Conservation (phyloP, 352 stramenopile genomes). For the Phytophthora colocasiae region DNA sequence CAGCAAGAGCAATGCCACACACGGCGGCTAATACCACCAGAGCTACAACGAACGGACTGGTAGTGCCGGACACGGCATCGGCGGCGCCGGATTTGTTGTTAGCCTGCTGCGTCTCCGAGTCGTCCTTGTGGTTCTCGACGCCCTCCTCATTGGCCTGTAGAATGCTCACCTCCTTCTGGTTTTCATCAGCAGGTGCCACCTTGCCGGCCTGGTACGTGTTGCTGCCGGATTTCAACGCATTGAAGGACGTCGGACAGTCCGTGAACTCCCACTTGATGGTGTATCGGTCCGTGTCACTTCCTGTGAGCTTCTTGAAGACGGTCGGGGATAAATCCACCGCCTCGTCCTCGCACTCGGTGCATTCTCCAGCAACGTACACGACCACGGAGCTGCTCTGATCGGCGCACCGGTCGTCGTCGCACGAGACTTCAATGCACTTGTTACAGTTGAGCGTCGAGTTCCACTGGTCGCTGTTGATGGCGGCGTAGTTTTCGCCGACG, state of each 20-base stretch:
- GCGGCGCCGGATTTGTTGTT: slow-evolving; percentile 22
- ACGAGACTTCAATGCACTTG: slow-evolving; percentile 63
- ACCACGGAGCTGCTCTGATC: slow-evolving; percentile 45
- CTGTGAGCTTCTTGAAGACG: slow-evolving; percentile 53
- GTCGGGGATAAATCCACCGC: slow-evolving; percentile 52
- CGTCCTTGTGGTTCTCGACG: slow-evolving; percentile 30
- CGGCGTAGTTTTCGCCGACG: slow-evolving; percentile 56
- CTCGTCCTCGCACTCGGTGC: slow-evolving; percentile 60
- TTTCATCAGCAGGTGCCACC: slow-evolving; percentile 16
- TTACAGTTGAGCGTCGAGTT: slow-evolving; percentile 56
- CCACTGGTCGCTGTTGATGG: slow-evolving; percentile 65
- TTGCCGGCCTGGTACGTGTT: slow-evolving; percentile 34
- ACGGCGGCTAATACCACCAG: slow-evolving; percentile 27
- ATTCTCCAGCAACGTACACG: slow-evolving; percentile 63
- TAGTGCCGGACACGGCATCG: not conserved
- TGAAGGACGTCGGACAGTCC: slow-evolving; percentile 42
- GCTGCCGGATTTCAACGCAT: slow-evolving; percentile 4
- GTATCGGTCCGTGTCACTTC: slow-evolving; percentile 27
- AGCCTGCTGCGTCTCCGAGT: slow-evolving; percentile 20
- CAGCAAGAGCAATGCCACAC: slow-evolving; percentile 27
- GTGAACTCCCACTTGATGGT: slow-evolving; percentile 55
- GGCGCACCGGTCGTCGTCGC: slow-evolving; percentile 49
- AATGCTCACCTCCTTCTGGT: slow-evolving; percentile 33
- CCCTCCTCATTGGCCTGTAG: slow-evolving; percentile 36
- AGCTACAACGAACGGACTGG: slow-evolving; percentile 32